These are phyloP conservation scores for Suillus alpinus DNA, from an alignment of 768 basidiomycete genomes.

Conservation along the genomic window DNA sequence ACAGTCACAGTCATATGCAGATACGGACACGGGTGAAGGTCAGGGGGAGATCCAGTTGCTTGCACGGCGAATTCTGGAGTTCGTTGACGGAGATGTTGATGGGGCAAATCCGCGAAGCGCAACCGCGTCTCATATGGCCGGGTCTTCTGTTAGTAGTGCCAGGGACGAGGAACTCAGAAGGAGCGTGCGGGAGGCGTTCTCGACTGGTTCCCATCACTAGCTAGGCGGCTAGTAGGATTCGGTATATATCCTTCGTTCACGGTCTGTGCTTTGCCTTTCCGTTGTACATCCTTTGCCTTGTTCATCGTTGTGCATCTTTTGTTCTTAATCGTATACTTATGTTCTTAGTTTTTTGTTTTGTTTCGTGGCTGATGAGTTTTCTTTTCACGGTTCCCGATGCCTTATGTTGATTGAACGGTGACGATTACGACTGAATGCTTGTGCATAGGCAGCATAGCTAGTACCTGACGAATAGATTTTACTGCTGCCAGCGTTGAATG, in stretches of 20 bases:
- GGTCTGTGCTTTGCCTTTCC: background rate
- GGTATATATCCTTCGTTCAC: slow-evolving; percentile 6
- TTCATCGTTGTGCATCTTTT: slow-evolving; percentile 10
- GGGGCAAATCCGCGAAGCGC: slow-evolving; percentile 58
- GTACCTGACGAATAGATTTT: background rate
- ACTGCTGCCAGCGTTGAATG: background rate
- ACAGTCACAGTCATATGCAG: slow-evolving; percentile 69
- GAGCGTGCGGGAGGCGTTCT: slow-evolving; percentile 82
- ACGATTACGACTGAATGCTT: background rate
- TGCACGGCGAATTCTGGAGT: slow-evolving; percentile 80
- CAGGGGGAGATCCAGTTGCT: slow-evolving; percentile 83
- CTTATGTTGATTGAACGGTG: background rate
- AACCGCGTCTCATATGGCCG: slow-evolving; percentile 63
- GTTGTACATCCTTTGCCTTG: slow-evolving; percentile 6
- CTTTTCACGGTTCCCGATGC: background rate
- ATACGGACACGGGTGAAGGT: slow-evolving; percentile 83
- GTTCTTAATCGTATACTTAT: slow-evolving; percentile 1
- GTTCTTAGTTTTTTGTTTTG: background rate
- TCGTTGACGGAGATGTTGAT: slow-evolving; percentile 75
- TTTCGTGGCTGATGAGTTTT: background rate
- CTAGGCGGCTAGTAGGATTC: slow-evolving; percentile 1
- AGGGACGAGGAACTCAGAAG: slow-evolving; percentile 77
- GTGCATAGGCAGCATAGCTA: background rate
- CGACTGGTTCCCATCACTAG: slow-evolving; percentile 53
- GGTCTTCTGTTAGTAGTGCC: slow-evolving; percentile 57